A percentile compares a stretch with the other conserved stretches of the same genome.
Conservation (phyloP, 176 grass and related monocot species). For the Phoenix roebelenii region DNA sequence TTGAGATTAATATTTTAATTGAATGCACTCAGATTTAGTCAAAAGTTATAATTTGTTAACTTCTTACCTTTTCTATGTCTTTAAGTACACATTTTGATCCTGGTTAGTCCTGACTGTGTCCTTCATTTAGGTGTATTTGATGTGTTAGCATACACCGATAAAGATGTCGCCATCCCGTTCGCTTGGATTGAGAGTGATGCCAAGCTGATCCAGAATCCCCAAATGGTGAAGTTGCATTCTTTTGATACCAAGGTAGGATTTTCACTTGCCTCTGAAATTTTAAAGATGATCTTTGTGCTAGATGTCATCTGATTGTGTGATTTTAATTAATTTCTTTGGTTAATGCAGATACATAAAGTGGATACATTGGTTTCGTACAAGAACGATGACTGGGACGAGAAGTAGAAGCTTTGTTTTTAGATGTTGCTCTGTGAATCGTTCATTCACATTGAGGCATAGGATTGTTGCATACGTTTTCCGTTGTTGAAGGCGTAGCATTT, state of each 20-base stretch:
- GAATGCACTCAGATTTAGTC: no score
- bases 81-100: no score
- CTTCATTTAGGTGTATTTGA: conserved; percentile 65
- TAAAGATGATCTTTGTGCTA: no score
- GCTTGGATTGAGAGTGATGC: conserved; percentile 96
- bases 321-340: background rate
- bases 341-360: conserved; percentile 91
- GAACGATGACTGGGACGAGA: conserved; percentile 77
- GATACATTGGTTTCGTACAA: conserved; percentile 96
- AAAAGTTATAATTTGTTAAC: no score
- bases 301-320: background rate
- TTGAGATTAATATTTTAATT: no score
- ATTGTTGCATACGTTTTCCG: background rate
- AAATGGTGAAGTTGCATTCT: conserved; percentile 96
- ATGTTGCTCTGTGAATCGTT: conserved; percentile 66
- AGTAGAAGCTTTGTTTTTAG: background rate
- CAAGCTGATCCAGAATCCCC: conserved; percentile 84
- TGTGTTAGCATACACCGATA: conserved; percentile 92
- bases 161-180: conserved; percentile 54
- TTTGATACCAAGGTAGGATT: conserved; percentile 89
- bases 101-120: no score
- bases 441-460: conserved; percentile 56
- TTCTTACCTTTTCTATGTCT: no score
- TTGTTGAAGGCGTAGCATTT: no score
- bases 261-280: no score